Evolutionary conservation across 2,329 filamentous ascomycete genomes (phyloP), one percentile per base, ranked within the genome.

Genomic region (Blastomyces parvus): DNA sequence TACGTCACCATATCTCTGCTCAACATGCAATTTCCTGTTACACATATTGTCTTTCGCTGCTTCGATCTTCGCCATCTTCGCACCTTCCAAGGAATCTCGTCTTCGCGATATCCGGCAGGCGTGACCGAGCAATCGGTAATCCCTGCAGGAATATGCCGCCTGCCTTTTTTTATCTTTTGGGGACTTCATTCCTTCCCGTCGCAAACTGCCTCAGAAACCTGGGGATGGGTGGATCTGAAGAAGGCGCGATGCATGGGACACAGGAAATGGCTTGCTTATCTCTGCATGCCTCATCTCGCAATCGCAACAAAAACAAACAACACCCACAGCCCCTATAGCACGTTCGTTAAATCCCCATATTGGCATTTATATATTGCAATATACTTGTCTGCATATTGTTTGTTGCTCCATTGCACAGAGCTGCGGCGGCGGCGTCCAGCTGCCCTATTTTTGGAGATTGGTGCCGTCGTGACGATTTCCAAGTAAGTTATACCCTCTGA

Each of bases 331-430:
- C 30, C 30, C 36, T 36, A 57, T 22, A 40, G 55, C 9, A 57
- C 55, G n/a, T 17, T 42, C 33, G 36, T 57, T 57, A 14, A 19
- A 38, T 8, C 33, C 36, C 36, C 8, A 40, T 57, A 22, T 40
- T 40, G 33, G 5, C 36, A 25, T 57, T 40, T 57, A 40, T 42
- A 40, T 22, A 25, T 40, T 25, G n/a, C 17, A 57, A 57, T 57
- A 57, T 57, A 40, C 19, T 57, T 40, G 30, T 38, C n/a, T 57
- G 30, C 36, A 14, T 57, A 40, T 57, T 57, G 55, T 57, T 57
- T 6, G 33, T 57, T 19, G 19, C 25, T 40, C n/a, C 55, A 40
- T 40, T 40, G 30, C 55, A 40, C 36, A 57, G 33, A 57, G 55
- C 19, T 33, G 52, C 42, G 19, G 42, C 42, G 14, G 42, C 17